A percentile compares a stretch with the other conserved stretches of the same genome.
phyloP scores from a whole-genome alignment of 148 eudicot genomes.

The Fagopyrum homotropicum region DNA sequence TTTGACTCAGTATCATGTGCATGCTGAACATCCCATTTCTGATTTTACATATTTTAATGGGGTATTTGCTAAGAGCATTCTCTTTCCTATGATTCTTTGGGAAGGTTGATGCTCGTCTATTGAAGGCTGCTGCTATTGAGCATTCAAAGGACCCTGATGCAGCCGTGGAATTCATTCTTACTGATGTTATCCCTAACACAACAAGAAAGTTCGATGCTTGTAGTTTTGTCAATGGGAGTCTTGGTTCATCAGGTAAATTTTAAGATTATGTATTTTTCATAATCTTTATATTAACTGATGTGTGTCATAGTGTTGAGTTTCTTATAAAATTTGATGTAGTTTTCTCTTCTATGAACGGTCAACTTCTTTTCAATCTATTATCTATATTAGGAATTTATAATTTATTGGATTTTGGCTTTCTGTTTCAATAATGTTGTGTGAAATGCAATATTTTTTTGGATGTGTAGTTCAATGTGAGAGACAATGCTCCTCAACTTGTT shows the following conservation, averaged over 20 bases:
- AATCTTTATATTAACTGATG: neutral
- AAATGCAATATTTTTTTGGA: constrained; percentile 1
- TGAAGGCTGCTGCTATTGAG: constrained; percentile 89
- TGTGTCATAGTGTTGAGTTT: neutral
- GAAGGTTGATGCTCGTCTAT: constrained; percentile 65
- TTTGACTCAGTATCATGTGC: neutral
- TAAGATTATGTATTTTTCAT: neutral
- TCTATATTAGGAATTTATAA: neutral
- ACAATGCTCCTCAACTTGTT: neutral
- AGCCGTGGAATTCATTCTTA: constrained; percentile 60
- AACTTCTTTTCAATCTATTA: neutral
- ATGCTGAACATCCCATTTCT: neutral
- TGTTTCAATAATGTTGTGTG: constrained; percentile 7
- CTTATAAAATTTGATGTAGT: constrained; percentile 15
- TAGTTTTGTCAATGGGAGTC: constrained; percentile 18
- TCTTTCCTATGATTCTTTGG: constrained; percentile 12
- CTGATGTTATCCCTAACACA: constrained; percentile 52
- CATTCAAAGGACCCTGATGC: constrained; percentile 59
- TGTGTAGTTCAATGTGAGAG: neutral
- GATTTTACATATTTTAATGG: constrained; percentile 2
- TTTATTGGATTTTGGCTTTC: neutral
- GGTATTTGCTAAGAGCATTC: neutral
- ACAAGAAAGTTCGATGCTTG: constrained; percentile 16
- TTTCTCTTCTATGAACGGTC: constrained; percentile 4
- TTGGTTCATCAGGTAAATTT: neutral